phyloP scores from a whole-genome alignment of 2,329 filamentous ascomycete genomes.

The Colletotrichum zoysiae region DNA sequence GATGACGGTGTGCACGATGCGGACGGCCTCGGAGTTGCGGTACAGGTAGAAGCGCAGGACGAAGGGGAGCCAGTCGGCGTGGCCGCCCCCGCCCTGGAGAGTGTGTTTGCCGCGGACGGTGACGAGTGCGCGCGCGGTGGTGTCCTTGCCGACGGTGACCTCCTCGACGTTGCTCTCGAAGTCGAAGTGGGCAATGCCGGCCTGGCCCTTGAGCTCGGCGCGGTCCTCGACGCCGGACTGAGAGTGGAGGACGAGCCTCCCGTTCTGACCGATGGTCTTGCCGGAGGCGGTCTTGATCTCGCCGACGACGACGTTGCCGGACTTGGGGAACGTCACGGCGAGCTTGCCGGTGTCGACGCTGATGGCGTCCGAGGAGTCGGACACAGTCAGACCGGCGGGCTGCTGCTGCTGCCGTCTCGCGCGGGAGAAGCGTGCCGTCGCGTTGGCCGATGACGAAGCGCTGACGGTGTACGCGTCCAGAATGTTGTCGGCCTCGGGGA shows the following conservation, averaged over 20 bases:
- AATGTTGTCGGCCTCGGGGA: slow-evolving; percentile 57
- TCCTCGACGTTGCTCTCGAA: slow-evolving; percentile 66
- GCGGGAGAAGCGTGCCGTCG: slow-evolving; percentile 43
- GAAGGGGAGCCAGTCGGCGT: slow-evolving; percentile 66
- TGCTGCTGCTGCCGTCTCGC: slow-evolving; percentile 50
- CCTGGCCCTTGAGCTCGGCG: slow-evolving; percentile 52
- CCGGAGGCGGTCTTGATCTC: slow-evolving; percentile 56
- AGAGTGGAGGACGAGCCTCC: slow-evolving; percentile 65
- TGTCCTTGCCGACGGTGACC: slow-evolving; percentile 60
- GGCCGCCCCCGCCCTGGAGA: slow-evolving; percentile 47
- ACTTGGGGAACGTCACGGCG: slow-evolving; percentile 56
- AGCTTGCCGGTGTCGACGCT: slow-evolving; percentile 60
- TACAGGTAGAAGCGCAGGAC: slow-evolving; percentile 71
- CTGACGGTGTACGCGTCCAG: slow-evolving; percentile 57
- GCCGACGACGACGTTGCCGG: slow-evolving; percentile 55
- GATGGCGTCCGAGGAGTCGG: slow-evolving; percentile 46
- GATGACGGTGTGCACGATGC: slow-evolving; percentile 67
- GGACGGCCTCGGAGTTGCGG: slow-evolving; percentile 66
- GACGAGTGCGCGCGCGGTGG: slow-evolving; percentile 59
- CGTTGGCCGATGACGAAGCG: slow-evolving; percentile 42
- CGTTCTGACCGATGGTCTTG: slow-evolving; percentile 59
- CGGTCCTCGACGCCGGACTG: slow-evolving; percentile 61
- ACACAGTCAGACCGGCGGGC: slow-evolving; percentile 45
- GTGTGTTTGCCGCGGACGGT: slow-evolving; percentile 57
- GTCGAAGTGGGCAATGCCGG: slow-evolving; percentile 55